A percentile compares a stretch with the other conserved stretches of the same genome.
Evolutionary conservation across 495 filamentous ascomycete genomes (phyloP).

Genomic region (Articulospora tetracladia): DNA sequence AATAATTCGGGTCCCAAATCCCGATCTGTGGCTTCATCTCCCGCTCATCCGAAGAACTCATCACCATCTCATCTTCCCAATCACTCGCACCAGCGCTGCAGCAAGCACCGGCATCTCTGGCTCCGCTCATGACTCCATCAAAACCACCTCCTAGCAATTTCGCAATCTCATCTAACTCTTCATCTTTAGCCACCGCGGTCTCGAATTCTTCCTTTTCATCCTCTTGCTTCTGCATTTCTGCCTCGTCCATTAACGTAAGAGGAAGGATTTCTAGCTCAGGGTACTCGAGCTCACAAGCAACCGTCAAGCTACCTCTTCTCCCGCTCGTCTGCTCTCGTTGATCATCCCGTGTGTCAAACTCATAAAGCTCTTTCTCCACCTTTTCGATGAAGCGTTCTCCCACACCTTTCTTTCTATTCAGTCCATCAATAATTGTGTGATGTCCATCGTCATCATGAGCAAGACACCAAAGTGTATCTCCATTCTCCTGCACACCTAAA

Average conservation of each 20-base stretch:
- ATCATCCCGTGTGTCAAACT: conserved; percentile 6
- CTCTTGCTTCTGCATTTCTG: background rate
- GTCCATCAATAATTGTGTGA: conserved; percentile 7
- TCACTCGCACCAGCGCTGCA: background rate
- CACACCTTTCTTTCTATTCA: conserved; percentile 4
- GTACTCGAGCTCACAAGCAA: conserved; percentile 16
- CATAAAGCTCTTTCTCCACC: conserved; percentile 6
- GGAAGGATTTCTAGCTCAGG: conserved; percentile 22
- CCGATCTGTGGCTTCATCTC: background rate
- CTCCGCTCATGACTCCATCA: background rate
- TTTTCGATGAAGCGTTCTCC: conserved; percentile 1
- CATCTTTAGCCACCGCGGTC: background rate
- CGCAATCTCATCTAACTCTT: background rate
- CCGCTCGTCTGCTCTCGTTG: conserved; percentile 6
- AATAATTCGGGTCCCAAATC: conserved; percentile 24
- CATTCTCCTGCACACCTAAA: conserved; percentile 4
- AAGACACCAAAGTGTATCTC: conserved; percentile 16
- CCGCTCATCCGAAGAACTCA: background rate
- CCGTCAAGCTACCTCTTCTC: conserved; percentile 16
- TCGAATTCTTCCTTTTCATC: background rate
- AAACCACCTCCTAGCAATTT: background rate
- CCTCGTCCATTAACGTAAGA: background rate
- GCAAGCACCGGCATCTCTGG: background rate
- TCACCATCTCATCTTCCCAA: background rate
- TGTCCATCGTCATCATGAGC: conserved; percentile 17